phyloP scores from a whole-genome alignment of 495 filamentous ascomycete genomes.

The Aspergillus biplanus region DNA sequence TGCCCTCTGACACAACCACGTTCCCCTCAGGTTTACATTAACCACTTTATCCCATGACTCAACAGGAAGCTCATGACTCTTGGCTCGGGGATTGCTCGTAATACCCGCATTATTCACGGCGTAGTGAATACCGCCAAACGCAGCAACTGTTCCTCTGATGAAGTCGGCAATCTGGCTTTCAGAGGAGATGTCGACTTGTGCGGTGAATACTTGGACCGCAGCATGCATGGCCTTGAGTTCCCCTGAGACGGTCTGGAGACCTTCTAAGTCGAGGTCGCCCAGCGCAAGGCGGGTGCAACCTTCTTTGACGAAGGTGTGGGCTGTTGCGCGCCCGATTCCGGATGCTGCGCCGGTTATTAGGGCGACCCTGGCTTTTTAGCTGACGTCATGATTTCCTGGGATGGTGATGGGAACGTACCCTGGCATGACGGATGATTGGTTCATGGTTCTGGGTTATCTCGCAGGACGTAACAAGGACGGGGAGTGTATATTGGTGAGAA shows the following conservation, averaged over 20 bases:
- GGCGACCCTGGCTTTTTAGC: neutral
- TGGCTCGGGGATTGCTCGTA: constrained; percentile 2
- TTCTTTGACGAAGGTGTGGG: constrained; percentile 3
- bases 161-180: neutral
- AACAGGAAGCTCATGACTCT: neutral
- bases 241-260: neutral
- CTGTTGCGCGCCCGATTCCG: constrained; percentile 14
- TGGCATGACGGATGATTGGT: no score
- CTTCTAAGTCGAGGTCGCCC: neutral
- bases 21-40: constrained; percentile 15
- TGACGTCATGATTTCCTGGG: neutral
- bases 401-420: no score
- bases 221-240: neutral
- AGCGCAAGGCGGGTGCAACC: constrained; percentile 13
- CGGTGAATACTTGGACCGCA: neutral
- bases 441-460: no score
- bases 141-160: neutral
- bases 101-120: constrained; percentile 5
- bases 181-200: neutral
- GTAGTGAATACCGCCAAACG: constrained; percentile 4
- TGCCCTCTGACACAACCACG: constrained; percentile 21
- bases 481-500: no score
- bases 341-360: constrained; percentile 19
- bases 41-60: constrained; percentile 1
- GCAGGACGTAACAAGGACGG: no score